phyloP scores from a whole-genome alignment of 2,329 filamentous ascomycete species.

The Aspergillus aculeatus region DNA sequence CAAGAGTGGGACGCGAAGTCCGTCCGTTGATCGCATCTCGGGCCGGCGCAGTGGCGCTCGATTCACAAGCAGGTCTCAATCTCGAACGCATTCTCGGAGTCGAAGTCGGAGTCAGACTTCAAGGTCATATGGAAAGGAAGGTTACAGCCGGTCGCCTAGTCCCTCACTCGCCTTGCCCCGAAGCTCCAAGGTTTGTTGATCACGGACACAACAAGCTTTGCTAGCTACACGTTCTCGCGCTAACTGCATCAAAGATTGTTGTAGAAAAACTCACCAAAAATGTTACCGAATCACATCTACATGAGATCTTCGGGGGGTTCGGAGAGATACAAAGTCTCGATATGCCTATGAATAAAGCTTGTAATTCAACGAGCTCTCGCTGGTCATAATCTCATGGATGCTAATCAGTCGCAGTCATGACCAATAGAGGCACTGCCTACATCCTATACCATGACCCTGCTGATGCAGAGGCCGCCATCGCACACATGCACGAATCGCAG shows the following conservation, averaged over 20 bases:
- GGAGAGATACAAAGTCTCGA: conserved; percentile 84
- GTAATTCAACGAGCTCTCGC: conserved; percentile 50
- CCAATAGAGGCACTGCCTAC: conserved; percentile 90
- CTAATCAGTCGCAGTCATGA: conserved; percentile 62
- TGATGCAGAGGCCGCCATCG: conserved; percentile 83
- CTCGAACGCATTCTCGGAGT: conserved; percentile 34
- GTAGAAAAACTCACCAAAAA: conserved; percentile 96
- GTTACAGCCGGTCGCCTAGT: conserved; percentile 30
- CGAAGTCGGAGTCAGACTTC: conserved; percentile 26
- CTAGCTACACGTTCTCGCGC: background rate
- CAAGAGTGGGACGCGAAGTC: conserved; percentile 29
- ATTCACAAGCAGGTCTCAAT: conserved; percentile 29
- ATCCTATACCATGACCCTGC: conserved; percentile 75
- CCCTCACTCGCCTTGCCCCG: conserved; percentile 23
- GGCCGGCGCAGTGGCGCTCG: conserved; percentile 28
- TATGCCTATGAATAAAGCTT: conserved; percentile 82
- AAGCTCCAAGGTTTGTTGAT: conserved; percentile 39
- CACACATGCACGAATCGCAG: conserved; percentile 98
- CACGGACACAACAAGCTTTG: no score
- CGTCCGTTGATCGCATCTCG: conserved; percentile 22
- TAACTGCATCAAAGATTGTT: conserved; percentile 66
- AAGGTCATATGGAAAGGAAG: conserved; percentile 37
- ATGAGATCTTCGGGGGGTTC: conserved; percentile 88
- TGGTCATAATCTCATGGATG: background rate
- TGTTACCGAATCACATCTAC: conserved; percentile 81